A percentile compares a stretch with the other conserved stretches of the same genome.
Evolutionary conservation across 2,329 filamentous ascomycete species (phyloP).

Genomic region (Alternaria gansuensis): DNA sequence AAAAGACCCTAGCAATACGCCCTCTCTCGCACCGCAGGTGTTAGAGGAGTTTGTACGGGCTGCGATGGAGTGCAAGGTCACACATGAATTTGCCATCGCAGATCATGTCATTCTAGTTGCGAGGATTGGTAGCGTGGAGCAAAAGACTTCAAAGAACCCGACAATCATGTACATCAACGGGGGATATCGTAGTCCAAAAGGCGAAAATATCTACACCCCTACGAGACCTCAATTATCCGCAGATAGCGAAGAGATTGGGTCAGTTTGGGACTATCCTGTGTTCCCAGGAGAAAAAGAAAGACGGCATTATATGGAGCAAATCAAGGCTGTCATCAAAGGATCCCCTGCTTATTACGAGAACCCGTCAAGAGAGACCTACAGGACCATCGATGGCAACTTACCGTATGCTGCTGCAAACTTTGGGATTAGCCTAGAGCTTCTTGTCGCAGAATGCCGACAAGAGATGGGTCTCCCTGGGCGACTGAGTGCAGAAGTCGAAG

Average conservation of each 20-base stretch:
- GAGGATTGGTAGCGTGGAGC: slow-evolving; percentile 43
- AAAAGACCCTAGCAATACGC: slow-evolving; percentile 1
- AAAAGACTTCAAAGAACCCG: slow-evolving; percentile 2
- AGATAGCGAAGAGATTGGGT: slow-evolving; percentile 4
- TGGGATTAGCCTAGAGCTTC: slow-evolving; percentile 27
- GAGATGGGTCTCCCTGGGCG: slow-evolving; percentile 11
- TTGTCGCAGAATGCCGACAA: slow-evolving; percentile 21
- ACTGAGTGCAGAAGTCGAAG: not conserved
- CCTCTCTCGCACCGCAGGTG: slow-evolving; percentile 32
- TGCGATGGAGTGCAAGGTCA: slow-evolving; percentile 48
- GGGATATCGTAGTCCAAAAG: slow-evolving; percentile 29
- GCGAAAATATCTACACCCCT: slow-evolving; percentile 8
- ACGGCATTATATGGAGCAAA: slow-evolving; percentile 23
- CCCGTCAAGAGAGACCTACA: slow-evolving; percentile 1
- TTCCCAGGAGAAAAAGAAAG: slow-evolving; percentile 35
- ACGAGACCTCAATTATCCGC: not conserved
- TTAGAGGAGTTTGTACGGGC: slow-evolving; percentile 32
- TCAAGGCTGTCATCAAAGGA: slow-evolving; percentile 30
- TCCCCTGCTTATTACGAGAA: slow-evolving; percentile 16
- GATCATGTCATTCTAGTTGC: slow-evolving; percentile 61
- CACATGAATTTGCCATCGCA: slow-evolving; percentile 52
- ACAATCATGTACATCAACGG: slow-evolving; percentile 44
- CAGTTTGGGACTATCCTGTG: slow-evolving; percentile 28
- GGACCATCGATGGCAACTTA: slow-evolving; percentile 20
- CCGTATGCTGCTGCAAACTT: slow-evolving; percentile 21